Evolutionary conservation across 306 rosid genomes (phyloP).

Genomic region (Hippophae tibetana): DNA sequence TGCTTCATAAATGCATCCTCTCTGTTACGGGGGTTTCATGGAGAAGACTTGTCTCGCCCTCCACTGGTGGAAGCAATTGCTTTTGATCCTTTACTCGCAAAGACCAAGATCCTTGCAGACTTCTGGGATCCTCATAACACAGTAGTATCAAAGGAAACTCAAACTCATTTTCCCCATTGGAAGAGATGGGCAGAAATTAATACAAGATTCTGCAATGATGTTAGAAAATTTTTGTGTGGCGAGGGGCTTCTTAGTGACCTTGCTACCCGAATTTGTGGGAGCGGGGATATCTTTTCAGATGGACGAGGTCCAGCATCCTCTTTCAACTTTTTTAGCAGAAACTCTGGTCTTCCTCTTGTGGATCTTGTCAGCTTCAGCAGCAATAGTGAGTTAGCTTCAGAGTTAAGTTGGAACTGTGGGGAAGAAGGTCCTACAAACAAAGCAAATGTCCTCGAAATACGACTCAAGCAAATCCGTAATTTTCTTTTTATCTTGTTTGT

Average conservation of each 20-base stretch:
- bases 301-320: constrained; percentile 86
- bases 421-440: constrained; percentile 78
- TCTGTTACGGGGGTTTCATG: constrained; percentile 49
- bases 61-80: constrained; percentile 80
- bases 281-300: constrained; percentile 59
- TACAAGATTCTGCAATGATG: constrained; percentile 46
- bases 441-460: constrained; percentile 47
- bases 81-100: constrained; percentile 72
- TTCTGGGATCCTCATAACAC: constrained; percentile 53
- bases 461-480: constrained; percentile 77
- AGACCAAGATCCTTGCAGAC: constrained; percentile 76
- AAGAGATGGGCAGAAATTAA: constrained; percentile 94
- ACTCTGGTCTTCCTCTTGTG: constrained; percentile 64
- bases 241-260: constrained; percentile 59
- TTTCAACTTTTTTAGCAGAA: constrained; percentile 55
- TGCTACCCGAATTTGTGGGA: constrained; percentile 92
- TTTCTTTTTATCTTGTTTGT: constrained; percentile 58
- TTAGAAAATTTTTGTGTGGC: constrained; percentile 67
- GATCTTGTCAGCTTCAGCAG: constrained; percentile 82
- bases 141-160: constrained; percentile 31
- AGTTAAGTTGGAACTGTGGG: constrained; percentile 91
- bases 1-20: constrained; percentile 76
- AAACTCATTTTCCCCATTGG: constrained; percentile 81
- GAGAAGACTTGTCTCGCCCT: constrained; percentile 66
- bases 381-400: constrained; percentile 27